Conservation (phyloP, 441 rosid species). For the Erysimum pusillum region DNA sequence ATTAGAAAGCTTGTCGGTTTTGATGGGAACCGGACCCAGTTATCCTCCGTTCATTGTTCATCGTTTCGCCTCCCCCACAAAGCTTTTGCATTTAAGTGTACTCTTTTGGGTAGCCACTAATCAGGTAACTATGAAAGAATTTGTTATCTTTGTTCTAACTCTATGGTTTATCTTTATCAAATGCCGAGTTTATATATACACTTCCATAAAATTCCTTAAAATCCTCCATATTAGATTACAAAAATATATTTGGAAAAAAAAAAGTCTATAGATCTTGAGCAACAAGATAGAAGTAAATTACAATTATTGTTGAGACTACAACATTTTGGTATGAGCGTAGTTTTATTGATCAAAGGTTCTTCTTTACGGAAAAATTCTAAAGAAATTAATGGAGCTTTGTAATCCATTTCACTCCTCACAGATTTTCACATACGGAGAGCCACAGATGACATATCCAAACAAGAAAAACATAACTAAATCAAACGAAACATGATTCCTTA, state of each 20-base stretch:
- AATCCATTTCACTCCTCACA: constrained; percentile 24
- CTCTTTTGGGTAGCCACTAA: constrained; percentile 16
- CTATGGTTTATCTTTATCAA: not conserved
- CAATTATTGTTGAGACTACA: too few relatives aligned
- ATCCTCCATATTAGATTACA: not conserved
- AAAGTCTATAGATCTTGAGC: constrained; percentile 2
- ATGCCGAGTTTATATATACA: not conserved
- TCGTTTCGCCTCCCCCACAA: constrained; percentile 16
- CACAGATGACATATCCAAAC: constrained; percentile 4
- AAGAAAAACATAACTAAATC: not conserved
- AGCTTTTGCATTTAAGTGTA: constrained; percentile 24
- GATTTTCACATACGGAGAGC: not conserved
- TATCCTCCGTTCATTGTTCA: constrained; percentile 23
- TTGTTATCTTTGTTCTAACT: not conserved
- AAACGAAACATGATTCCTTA: constrained; percentile 20
- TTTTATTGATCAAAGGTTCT: constrained; percentile 15
- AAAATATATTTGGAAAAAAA: not conserved
- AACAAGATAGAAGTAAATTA: constrained; percentile 11
- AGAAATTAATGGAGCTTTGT: constrained; percentile 14
- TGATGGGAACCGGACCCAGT: constrained; percentile 11
- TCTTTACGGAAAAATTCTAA: not conserved
- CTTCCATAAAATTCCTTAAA: not conserved
- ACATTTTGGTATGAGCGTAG: not conserved
- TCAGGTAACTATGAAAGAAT: not conserved
- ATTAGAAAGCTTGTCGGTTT: constrained; percentile 10